These are phyloP conservation scores for Debaryomyces fabryi DNA, from an alignment of 1,139 yeast genomes.

Conservation along the genomic window DNA sequence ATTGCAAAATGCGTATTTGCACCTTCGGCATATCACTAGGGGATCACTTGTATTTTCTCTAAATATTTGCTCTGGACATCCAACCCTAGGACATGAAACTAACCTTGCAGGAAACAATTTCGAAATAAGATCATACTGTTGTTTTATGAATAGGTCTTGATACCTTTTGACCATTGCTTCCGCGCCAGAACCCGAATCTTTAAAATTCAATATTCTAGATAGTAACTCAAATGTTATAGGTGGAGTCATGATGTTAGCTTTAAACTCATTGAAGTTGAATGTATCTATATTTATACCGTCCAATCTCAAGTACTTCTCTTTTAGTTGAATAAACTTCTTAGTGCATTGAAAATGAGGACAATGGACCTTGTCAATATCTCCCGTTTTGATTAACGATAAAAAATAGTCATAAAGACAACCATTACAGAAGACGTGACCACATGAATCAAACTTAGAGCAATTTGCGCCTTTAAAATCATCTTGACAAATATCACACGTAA, in stretches of 20 bases:
- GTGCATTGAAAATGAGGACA: constrained; percentile 62
- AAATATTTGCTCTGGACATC: constrained; percentile 48
- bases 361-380: constrained; percentile 56
- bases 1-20: constrained; percentile 62
- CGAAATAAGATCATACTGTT: constrained; percentile 48
- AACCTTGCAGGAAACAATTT: constrained; percentile 52
- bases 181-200: constrained; percentile 14
- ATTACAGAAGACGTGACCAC: constrained; percentile 59
- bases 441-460: constrained; percentile 45
- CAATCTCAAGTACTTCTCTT: constrained; percentile 26
- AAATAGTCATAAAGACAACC: constrained; percentile 53
- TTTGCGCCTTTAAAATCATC: constrained; percentile 49
- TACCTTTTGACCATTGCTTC: constrained; percentile 40
- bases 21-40: constrained; percentile 55
- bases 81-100: constrained; percentile 53
- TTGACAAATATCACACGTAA: constrained; percentile 63
- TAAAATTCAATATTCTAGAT: constrained; percentile 25
- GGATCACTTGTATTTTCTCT: constrained; percentile 52
- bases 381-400: constrained; percentile 46
- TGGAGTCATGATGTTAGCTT: constrained; percentile 37
- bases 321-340: constrained; percentile 19
- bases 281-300: constrained; percentile 22
- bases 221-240: constrained; percentile 37
- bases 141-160: constrained; percentile 35
- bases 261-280: constrained; percentile 29